phyloP scores from a whole-genome alignment of 228 moss, liverwort and hornwort genomes.

The Sphagnum fallax region DNA sequence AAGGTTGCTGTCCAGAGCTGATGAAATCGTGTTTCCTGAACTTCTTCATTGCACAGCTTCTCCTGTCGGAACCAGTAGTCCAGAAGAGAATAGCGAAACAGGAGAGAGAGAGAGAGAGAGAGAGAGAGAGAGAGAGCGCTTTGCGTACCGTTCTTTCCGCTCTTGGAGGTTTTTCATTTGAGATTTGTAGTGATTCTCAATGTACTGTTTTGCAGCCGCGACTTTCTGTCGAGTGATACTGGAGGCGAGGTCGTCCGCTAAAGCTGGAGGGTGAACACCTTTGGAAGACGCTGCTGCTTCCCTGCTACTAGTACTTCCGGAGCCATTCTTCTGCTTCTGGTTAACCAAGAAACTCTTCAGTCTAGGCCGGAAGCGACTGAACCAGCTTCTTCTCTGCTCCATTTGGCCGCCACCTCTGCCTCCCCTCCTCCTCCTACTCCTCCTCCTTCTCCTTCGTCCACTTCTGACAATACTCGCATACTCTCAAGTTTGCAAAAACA shows the following conservation, averaged over 20 bases:
- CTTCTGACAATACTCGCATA: too few relatives aligned
- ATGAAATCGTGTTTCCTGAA: too few relatives aligned
- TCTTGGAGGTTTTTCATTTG: constrained; percentile 98
- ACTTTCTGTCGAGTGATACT: constrained; percentile 59
- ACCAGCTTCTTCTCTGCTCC: constrained; percentile 98
- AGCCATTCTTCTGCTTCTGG: constrained; percentile 77
- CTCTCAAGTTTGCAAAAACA: too few relatives aligned
- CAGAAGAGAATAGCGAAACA: too few relatives aligned
- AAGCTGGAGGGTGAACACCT: constrained; percentile 28
- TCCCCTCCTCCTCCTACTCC: constrained; percentile 3
- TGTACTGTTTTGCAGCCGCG: constrained; percentile 88
- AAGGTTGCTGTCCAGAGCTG: too few relatives aligned
- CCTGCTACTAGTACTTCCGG: constrained; percentile 72
- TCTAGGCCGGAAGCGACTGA: constrained; percentile 95
- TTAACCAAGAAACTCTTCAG: constrained; percentile 85
- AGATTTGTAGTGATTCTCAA: constrained; percentile 96
- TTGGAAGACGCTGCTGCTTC: constrained; percentile 68
- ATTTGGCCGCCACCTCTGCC: constrained; percentile 30
- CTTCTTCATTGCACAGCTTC: too few relatives aligned
- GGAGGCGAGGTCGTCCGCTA: constrained; percentile 55
- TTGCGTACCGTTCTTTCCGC: constrained; percentile 79
- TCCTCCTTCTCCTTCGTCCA: neutral
- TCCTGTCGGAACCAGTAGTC: too few relatives aligned
- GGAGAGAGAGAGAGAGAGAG: neutral
- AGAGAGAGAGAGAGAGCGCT: neutral